These are phyloP conservation scores for Truncatella angustata DNA, from an alignment of 2,329 filamentous ascomycete genomes.

Conservation along the genomic window DNA sequence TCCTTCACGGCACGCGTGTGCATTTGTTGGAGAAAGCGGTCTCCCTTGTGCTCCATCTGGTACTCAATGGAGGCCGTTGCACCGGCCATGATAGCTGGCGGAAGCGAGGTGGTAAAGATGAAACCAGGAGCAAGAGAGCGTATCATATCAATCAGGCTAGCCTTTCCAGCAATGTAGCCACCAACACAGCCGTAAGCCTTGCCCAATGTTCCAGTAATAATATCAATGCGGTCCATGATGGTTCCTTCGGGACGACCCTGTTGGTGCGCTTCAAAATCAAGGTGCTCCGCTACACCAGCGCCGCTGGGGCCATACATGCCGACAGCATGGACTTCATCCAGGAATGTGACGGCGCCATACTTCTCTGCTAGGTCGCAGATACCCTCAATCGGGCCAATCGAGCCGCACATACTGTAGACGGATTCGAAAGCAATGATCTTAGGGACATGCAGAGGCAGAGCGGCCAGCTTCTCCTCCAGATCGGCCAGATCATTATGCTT, in stretches of 20 bases:
- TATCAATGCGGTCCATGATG: slow-evolving; percentile 93
- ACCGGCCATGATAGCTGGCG: slow-evolving; percentile 95
- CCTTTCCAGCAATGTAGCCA: slow-evolving; percentile 91
- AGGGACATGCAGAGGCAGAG: slow-evolving; percentile 77
- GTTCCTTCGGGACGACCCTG: slow-evolving; percentile 75
- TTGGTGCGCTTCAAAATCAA: slow-evolving; percentile 86
- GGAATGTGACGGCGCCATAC: slow-evolving; percentile 95
- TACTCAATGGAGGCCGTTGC: slow-evolving; percentile 91
- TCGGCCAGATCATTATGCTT: slow-evolving; percentile 97
- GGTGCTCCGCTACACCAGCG: slow-evolving; percentile 93
- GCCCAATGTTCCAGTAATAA: slow-evolving; percentile 94
- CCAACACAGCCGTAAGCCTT: slow-evolving; percentile 98
- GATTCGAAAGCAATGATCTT: slow-evolving; percentile 99
- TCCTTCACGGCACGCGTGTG: slow-evolving; percentile 95
- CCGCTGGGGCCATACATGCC: slow-evolving; percentile 98
- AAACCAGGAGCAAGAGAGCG: slow-evolving; percentile 94
- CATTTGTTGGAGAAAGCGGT: slow-evolving; percentile 89
- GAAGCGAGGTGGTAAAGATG: slow-evolving; percentile 97
- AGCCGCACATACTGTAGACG: slow-evolving; percentile 99
- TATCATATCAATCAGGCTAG: slow-evolving; percentile 85
- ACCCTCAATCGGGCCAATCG: slow-evolving; percentile 89
- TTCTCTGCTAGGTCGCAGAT: slow-evolving; percentile 97
- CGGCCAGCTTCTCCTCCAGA: slow-evolving; percentile 86
- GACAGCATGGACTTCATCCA: slow-evolving; percentile 98
- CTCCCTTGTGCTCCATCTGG: slow-evolving; percentile 79